These are phyloP conservation scores for Paramecium sexaurelia DNA, from an alignment of 73 alveolate species.

Conservation along the genomic window DNA sequence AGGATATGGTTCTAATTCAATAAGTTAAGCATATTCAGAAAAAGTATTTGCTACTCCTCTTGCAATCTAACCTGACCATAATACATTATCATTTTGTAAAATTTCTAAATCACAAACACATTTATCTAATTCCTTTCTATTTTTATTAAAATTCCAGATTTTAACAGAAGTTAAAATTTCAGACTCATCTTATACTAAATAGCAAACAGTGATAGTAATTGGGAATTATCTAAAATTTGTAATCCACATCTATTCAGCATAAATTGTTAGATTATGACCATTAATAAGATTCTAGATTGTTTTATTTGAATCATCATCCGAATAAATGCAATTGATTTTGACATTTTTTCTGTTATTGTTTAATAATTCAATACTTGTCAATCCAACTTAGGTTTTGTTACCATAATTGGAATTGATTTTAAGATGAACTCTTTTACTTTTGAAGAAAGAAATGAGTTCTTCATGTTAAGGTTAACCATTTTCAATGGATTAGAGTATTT, in stretches of 20 bases:
- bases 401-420: conserved; percentile 76
- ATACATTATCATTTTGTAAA: conserved; percentile 4
- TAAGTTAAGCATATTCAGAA: conserved; percentile 68
- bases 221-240: conserved; percentile 62
- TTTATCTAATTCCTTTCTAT: conserved; percentile 69
- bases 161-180: conserved; percentile 65
- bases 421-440: conserved; percentile 55
- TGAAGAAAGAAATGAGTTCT: conserved; percentile 57
- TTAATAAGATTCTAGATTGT: conserved; percentile 67
- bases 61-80: conserved; percentile 66
- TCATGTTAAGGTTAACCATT: conserved; percentile 25
- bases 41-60: conserved; percentile 72
- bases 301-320: conserved; percentile 70
- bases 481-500: conserved; percentile 5
- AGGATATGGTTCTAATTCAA: background rate
- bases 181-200: background rate
- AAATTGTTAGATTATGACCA: conserved; percentile 71
- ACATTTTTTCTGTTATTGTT: conserved; percentile 59
- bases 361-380: conserved; percentile 76
- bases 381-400: conserved; percentile 68
- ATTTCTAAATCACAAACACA: conserved; percentile 71
- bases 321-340: conserved; percentile 61
- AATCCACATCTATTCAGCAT: conserved; percentile 73
- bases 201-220: conserved; percentile 54
- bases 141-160: conserved; percentile 79